Percentiles rank a stretch among this genome's conserved stretches.
Conservation (phyloP, 495 filamentous ascomycete genomes). For the Chaetomium fimeti region DNA sequence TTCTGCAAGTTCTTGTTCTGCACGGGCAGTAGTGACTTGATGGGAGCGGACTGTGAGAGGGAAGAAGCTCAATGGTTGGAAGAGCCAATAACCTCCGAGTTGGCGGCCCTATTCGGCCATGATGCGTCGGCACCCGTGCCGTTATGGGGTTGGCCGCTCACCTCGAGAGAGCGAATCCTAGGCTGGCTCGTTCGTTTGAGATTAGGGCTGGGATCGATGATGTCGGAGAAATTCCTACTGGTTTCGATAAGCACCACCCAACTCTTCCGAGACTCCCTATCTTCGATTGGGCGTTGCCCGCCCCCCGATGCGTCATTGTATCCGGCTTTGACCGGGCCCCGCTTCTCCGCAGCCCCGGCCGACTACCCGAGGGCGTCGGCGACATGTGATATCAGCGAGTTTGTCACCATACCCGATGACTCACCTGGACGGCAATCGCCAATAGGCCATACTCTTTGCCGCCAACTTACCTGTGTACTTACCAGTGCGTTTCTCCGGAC, state of each 20-base stretch:
- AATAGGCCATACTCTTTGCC: neutral
- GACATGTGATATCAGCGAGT: neutral
- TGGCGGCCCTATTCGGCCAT: neutral
- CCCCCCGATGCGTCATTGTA: too few relatives aligned
- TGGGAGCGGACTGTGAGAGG: conserved; percentile 31
- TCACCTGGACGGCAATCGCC: neutral
- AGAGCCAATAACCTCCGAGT: conserved; percentile 8
- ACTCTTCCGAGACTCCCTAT: neutral
- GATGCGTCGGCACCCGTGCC: too few relatives aligned
- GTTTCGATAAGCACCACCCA: neutral
- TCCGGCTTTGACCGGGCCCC: conserved; percentile 8
- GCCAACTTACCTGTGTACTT: neutral
- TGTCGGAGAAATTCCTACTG: neutral
- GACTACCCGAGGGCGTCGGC: neutral
- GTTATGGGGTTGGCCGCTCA: neutral
- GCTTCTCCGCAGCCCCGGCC: conserved; percentile 8
- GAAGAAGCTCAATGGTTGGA: conserved; percentile 29
- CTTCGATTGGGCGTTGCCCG: too few relatives aligned
- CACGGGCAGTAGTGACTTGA: neutral
- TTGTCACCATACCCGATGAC: neutral
- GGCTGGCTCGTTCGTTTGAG: too few relatives aligned
- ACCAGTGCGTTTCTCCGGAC: neutral
- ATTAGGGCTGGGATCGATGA: neutral
- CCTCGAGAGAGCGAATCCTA: neutral
- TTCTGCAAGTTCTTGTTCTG: neutral